phyloP scores from a whole-genome alignment of 2,329 filamentous ascomycete genomes.

The Aspergillus sp. region DNA sequence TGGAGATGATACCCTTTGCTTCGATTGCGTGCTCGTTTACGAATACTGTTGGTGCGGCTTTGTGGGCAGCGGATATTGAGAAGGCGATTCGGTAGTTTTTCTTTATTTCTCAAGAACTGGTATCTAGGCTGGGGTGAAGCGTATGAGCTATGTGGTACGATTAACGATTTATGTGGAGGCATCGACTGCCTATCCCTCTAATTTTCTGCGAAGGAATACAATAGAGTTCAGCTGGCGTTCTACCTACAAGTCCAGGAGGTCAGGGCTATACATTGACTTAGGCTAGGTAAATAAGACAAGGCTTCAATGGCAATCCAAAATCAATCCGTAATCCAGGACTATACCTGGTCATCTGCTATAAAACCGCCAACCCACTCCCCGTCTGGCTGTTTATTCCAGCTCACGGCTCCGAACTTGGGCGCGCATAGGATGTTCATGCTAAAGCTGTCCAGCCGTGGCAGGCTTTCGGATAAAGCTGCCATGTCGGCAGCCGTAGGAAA shows the following conservation, averaged over 20 bases:
- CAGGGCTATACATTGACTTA: not conserved
- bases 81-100: conserved; percentile 27
- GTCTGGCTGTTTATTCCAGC: not conserved
- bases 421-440: not conserved
- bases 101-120: not conserved
- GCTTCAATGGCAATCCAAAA: not conserved
- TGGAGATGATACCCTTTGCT: conserved; percentile 77
- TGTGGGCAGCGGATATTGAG: conserved; percentile 91
- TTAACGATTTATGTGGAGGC: not conserved
- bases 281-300: not conserved
- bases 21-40: conserved; percentile 85
- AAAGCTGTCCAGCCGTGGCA: not conserved
- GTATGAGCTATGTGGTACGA: too few relatives aligned
- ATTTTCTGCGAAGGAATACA: too few relatives aligned
- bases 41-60: conserved; percentile 81
- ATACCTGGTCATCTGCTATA: not conserved
- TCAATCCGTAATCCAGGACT: not conserved
- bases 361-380: not conserved
- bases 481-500: not conserved
- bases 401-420: not conserved
- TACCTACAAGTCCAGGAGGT: too few relatives aligned
- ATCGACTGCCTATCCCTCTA: too few relatives aligned
- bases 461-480: not conserved
- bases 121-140: too few relatives aligned
- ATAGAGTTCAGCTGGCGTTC: too few relatives aligned